A percentile compares a stretch with the other conserved stretches of the same genome.
These are phyloP conservation scores for Triticum dicoccoides DNA, from an alignment of 176 grass and related monocot genomes.

Conservation along the genomic window DNA sequence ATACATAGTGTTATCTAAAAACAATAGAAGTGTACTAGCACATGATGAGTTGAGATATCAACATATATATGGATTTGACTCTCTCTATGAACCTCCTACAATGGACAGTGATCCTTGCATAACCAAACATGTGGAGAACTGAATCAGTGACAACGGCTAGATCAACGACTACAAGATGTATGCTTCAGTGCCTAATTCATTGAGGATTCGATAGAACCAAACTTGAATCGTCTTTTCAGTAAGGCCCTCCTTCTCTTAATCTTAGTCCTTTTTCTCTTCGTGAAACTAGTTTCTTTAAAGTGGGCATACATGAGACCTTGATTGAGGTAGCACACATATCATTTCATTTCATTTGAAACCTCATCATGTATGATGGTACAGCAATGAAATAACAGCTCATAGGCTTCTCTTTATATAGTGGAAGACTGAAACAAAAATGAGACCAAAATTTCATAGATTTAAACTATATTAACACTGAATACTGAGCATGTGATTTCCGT, in stretches of 20 bases:
- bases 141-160: background rate
- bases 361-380: background rate
- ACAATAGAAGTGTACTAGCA: background rate
- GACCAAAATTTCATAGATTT: background rate
- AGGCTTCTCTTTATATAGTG: background rate
- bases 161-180: background rate
- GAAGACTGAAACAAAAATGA: background rate
- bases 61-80: constrained; percentile 4
- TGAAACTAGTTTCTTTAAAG: background rate
- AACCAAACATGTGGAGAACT: background rate
- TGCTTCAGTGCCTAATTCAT: background rate
- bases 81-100: background rate
- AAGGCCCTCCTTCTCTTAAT: background rate
- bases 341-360: background rate
- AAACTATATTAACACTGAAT: background rate
- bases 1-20: background rate
- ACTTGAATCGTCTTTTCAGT: background rate
- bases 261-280: background rate
- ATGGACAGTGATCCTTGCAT: background rate
- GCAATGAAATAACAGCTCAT: background rate
- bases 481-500: background rate
- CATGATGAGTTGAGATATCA: background rate
- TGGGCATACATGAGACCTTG: background rate
- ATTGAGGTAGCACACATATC: background rate
- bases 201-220: background rate